These are phyloP conservation scores for Toxicodendron radicans DNA, from an alignment of 345 rosid genomes.

Conservation along the genomic window DNA sequence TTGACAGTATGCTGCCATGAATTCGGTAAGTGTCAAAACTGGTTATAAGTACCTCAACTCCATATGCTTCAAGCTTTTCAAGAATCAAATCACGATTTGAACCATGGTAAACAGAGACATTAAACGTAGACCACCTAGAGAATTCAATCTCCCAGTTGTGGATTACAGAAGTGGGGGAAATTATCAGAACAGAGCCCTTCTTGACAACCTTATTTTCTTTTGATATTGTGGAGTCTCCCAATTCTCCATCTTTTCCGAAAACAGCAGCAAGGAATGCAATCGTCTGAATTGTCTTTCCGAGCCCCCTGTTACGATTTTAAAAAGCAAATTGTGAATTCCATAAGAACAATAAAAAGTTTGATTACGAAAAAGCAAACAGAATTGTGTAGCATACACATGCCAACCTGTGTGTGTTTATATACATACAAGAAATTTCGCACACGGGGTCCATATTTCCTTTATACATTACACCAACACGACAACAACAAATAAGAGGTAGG, in stretches of 20 bases:
- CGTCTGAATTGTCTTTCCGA: conserved; percentile 95
- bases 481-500: background rate
- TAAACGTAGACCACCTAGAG: conserved; percentile 80
- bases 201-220: conserved; percentile 30
- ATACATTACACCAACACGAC: background rate
- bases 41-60: conserved; percentile 72
- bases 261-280: conserved; percentile 93
- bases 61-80: conserved; percentile 66
- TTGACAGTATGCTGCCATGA: conserved; percentile 65
- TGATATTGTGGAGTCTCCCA: conserved; percentile 23
- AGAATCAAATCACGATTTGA: conserved; percentile 70
- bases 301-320: conserved; percentile 52
- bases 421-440: no score
- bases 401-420: no score
- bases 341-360: conserved; percentile 1
- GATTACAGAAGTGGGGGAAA: conserved; percentile 88
- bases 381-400: background rate
- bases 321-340: background rate
- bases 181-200: conserved; percentile 63
- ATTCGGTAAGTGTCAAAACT: conserved; percentile 87
- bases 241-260: conserved; percentile 69
- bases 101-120: conserved; percentile 74
- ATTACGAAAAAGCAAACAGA: background rate
- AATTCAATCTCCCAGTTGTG: conserved; percentile 94
- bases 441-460: no score